Base-by-base conservation (phyloP, 768 basidiomycete species). In the Stropharia rugosoannulata region DNA sequence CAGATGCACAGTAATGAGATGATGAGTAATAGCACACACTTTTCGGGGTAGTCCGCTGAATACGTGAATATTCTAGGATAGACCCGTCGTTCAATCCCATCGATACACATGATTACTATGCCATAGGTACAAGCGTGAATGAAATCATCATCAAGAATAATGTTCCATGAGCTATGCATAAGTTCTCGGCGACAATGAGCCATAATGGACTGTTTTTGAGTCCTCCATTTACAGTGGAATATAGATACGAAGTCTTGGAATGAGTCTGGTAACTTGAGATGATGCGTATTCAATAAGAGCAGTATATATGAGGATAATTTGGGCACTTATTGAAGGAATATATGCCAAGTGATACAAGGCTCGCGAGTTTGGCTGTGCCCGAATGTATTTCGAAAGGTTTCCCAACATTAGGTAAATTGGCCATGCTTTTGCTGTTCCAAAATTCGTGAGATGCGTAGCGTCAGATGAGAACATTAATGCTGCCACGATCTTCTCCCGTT, bases 311-410 rank as follows among this genome's bases (percentile, higher is more conserved):
- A 42, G 27, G 22, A 39, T 4, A 16, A 15, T 18, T 37, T 37
- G 40, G 25, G 4, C 4, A 64, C 58, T 51, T 56, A 78, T 75
- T 11, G 66, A 63, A 0, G 76, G 77, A 19, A 81, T 69, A 60
- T 79, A 80, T 10, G 74, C 77, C 3, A 79, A 10, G 53, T 77
- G 76, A 55, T 79, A 73, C 18, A 65, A 63, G 1, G 75, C 67
- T 16, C 64, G 60, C 0, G 64, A 64, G 7, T 57, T 62, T 1
- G 73, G 74, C 12, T 62, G 60, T 1, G 58, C 58, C 1, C 68
- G 62, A 2, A 64, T 54, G 47, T 78, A 79, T 58, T 81, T 82
- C 0, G 75, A 76, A 7, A 69, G 62, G 46, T 74, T 75, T 0
- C 75, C 76, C 29, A 78, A 68, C 53, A 64, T 69, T 7, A 74